Conservation (phyloP, 352 stramenopile genomes). For the Phytophthora cactorum region DNA sequence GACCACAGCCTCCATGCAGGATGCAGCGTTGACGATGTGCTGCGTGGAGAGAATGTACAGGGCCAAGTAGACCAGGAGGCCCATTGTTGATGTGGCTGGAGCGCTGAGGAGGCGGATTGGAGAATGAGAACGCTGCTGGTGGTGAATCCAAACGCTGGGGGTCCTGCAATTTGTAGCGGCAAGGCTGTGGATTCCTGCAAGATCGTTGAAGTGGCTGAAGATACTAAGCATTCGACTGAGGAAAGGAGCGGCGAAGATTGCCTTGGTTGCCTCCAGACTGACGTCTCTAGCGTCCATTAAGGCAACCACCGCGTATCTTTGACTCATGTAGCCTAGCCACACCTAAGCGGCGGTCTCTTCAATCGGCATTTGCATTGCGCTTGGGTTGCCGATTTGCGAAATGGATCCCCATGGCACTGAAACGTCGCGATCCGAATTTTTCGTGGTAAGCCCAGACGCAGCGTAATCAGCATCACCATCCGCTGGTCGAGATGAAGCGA, state of each 20-base stretch:
- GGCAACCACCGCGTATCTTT: not conserved
- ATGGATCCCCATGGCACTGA: not conserved
- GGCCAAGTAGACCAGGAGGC: not conserved
- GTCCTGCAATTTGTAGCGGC: too few species aligned
- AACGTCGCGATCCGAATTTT: not conserved
- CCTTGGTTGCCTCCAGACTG: not conserved
- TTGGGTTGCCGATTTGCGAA: not conserved
- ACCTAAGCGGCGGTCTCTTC: not conserved
- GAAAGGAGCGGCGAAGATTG: not conserved
- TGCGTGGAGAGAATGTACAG: not conserved
- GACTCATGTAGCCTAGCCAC: not conserved
- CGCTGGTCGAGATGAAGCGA: not conserved
- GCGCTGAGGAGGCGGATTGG: not conserved
- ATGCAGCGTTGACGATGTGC: not conserved
- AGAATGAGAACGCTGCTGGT: not conserved
- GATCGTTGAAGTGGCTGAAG: not conserved
- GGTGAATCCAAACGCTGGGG: not conserved
- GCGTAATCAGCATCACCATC: not conserved
- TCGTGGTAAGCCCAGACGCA: not conserved
- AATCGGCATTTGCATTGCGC: not conserved
- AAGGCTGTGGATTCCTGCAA: too few species aligned
- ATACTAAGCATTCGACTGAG: not conserved
- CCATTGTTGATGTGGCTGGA: not conserved
- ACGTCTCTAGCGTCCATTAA: not conserved
- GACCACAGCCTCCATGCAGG: constrained; percentile 15